phyloP scores from a whole-genome alignment of 805 yeast genomes.

The Lipomyces orientalis region DNA sequence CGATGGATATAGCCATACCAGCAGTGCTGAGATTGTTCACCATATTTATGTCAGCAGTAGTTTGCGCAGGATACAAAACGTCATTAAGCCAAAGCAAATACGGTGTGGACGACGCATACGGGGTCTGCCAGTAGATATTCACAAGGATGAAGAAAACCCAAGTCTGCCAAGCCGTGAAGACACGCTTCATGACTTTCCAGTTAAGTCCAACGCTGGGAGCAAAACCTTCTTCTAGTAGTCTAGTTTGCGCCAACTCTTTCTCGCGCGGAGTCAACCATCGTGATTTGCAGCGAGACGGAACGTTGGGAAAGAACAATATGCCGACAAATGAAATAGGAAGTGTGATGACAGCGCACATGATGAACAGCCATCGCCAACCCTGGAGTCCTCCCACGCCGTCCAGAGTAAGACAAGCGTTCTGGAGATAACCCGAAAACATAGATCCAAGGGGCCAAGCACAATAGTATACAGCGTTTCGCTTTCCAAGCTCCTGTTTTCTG shows the following conservation, averaged over 20 bases:
- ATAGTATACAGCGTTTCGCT: conserved; percentile 52
- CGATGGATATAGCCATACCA: conserved; percentile 28
- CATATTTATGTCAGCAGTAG: background rate
- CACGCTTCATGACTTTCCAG: conserved; percentile 15
- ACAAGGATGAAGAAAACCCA: conserved; percentile 30
- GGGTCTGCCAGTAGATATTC: conserved; percentile 33
- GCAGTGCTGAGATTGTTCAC: conserved; percentile 29
- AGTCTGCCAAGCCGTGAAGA: conserved; percentile 26
- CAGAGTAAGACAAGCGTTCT: conserved; percentile 61
- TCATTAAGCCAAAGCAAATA: conserved; percentile 29
- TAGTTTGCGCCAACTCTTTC: conserved; percentile 38
- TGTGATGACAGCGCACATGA: conserved; percentile 54
- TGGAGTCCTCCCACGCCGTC: conserved; percentile 49
- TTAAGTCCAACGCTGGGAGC: conserved; percentile 24
- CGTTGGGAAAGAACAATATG: conserved; percentile 55
- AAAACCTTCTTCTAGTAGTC: conserved; percentile 34
- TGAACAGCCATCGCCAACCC: conserved; percentile 76
- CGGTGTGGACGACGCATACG: conserved; percentile 35
- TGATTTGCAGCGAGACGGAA: conserved; percentile 47
- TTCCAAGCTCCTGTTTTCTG: conserved; percentile 58
- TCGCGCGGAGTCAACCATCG: conserved; percentile 38
- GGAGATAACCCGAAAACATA: conserved; percentile 57
- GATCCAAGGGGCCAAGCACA: conserved; percentile 51
- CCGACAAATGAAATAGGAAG: conserved; percentile 45
- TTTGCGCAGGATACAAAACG: conserved; percentile 3